Conservation (phyloP, 2,329 filamentous ascomycete genomes). For the Ophiocordyceps camponoti-floridani region DNA sequence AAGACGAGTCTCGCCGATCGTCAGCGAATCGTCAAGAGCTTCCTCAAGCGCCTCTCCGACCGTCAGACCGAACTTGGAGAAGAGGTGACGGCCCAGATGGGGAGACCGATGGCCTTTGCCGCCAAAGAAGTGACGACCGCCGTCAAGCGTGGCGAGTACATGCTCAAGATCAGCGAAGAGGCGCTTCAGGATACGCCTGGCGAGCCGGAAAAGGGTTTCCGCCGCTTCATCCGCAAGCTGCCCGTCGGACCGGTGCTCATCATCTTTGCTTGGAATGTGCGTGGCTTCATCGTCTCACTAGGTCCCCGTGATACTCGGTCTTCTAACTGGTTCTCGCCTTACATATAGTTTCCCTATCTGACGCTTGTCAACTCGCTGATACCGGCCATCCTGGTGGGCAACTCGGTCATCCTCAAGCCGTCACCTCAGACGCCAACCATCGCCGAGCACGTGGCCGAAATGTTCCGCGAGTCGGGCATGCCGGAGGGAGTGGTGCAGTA, state of each 20-base stretch:
- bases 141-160: constrained; percentile 67
- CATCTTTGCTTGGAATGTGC: constrained; percentile 90
- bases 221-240: constrained; percentile 73
- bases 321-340: not conserved
- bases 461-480: constrained; percentile 66
- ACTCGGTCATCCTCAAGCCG: constrained; percentile 84
- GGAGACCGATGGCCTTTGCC: constrained; percentile 75
- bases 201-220: constrained; percentile 74
- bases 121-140: constrained; percentile 72
- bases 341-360: constrained; percentile 69
- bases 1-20: constrained; percentile 58
- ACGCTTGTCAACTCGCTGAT: constrained; percentile 86
- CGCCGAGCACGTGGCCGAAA: constrained; percentile 62
- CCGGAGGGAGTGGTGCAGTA: constrained; percentile 75
- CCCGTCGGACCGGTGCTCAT: constrained; percentile 77
- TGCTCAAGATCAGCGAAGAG: constrained; percentile 68
- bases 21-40: constrained; percentile 65
- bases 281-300: constrained; percentile 15
- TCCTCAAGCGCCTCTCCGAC: constrained; percentile 50
- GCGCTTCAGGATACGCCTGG: constrained; percentile 65
- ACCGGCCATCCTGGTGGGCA: constrained; percentile 77
- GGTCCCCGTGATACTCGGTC: not conserved
- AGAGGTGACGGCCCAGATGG: constrained; percentile 90
- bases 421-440: constrained; percentile 90
- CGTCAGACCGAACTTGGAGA: constrained; percentile 65